Evolutionary conservation across 2,329 filamentous ascomycete species (phyloP).

Genomic region (Metarhizium guizhouense): DNA sequence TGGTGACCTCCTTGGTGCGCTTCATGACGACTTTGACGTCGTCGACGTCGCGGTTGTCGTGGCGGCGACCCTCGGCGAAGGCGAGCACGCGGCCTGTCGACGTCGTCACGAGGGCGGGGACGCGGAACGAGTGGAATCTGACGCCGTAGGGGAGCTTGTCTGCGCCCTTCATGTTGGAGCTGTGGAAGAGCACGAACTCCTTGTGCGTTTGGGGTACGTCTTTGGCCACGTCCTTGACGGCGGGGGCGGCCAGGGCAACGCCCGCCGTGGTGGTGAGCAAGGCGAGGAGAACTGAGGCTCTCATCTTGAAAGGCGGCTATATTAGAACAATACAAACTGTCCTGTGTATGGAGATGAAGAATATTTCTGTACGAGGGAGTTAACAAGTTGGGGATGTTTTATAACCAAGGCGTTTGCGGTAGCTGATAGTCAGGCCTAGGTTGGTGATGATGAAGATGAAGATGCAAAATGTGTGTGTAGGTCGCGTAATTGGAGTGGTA

Average conservation of each 20-base stretch:
- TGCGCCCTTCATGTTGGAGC: conserved; percentile 17
- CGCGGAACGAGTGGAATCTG: conserved; percentile 21
- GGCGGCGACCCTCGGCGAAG: conserved; percentile 17
- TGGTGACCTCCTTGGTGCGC: conserved; percentile 14
- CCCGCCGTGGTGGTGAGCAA: neutral
- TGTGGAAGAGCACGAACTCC: conserved; percentile 17
- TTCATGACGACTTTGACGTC: conserved; percentile 22
- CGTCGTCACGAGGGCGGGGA: conserved; percentile 16
- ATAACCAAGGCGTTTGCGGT: no score
- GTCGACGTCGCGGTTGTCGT: conserved; percentile 17
- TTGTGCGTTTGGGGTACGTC: conserved; percentile 8
- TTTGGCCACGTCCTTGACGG: neutral
- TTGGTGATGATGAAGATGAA: no score
- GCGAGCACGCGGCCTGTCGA: conserved; percentile 16
- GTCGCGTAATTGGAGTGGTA: no score
- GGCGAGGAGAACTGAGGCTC: neutral
- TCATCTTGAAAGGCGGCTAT: neutral
- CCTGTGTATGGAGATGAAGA: neutral
- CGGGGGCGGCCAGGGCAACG: neutral
- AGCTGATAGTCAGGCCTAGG: no score
- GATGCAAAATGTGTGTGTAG: no score
- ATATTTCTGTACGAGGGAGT: no score
- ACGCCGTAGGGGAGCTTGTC: conserved; percentile 18
- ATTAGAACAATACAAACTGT: neutral
- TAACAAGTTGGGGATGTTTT: no score